These are phyloP conservation scores for Globisporangium paddicum DNA, from an alignment of 352 stramenopile genomes.

Conservation along the genomic window DNA sequence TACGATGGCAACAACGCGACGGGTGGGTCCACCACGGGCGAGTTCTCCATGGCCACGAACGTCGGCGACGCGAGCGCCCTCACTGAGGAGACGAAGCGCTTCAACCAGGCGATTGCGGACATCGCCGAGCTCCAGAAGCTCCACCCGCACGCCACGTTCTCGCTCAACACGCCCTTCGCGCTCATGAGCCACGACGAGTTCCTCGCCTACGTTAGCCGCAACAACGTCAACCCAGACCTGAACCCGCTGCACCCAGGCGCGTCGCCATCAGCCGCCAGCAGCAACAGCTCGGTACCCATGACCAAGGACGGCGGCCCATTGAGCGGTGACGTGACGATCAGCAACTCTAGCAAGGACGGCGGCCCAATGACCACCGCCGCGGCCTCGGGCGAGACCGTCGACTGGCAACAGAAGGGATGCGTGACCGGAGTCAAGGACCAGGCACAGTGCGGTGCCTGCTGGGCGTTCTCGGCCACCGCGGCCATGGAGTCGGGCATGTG, in stretches of 20 bases:
- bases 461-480: constrained; percentile 53
- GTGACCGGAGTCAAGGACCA: constrained; percentile 77
- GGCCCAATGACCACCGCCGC: constrained; percentile 35
- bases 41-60: constrained; percentile 12
- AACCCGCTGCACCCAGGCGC: constrained; percentile 3
- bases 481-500: constrained; percentile 55
- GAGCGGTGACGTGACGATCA: not conserved
- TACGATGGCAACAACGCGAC: not conserved
- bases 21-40: constrained; percentile 4
- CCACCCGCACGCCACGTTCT: constrained; percentile 53
- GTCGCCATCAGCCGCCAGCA: constrained; percentile 2
- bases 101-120: constrained; percentile 29
- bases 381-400: constrained; percentile 35
- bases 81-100: constrained; percentile 43
- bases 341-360: constrained; percentile 7
- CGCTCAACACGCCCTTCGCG: constrained; percentile 50
- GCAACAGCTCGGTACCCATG: constrained; percentile 11
- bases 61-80: constrained; percentile 1
- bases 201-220: constrained; percentile 43
- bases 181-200: constrained; percentile 61
- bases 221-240: constrained; percentile 24
- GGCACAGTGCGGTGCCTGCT: constrained; percentile 46
- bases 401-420: constrained; percentile 63
- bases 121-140: constrained; percentile 39
- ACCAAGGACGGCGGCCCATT: constrained; percentile 2